phyloP scores from a whole-genome alignment of 2,329 filamentous ascomycete species.

The Colletotrichum sansevieriae region DNA sequence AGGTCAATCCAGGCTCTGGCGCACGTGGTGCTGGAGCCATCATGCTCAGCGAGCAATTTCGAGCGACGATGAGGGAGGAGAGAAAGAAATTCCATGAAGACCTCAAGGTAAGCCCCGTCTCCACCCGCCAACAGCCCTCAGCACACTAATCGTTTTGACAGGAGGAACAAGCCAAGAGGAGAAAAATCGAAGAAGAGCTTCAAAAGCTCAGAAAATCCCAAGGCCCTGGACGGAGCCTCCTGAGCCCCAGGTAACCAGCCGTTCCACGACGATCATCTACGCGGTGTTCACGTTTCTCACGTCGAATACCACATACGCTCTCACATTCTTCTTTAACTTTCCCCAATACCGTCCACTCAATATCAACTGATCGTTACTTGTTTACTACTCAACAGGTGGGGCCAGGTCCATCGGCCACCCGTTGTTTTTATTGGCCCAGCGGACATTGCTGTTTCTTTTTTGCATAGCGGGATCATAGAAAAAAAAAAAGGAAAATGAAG shows the following conservation, averaged over 20 bases:
- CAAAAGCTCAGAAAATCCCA: slow-evolving; percentile 57
- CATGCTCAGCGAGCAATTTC: slow-evolving; percentile 69
- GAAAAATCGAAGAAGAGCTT: slow-evolving; percentile 66
- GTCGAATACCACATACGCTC: slow-evolving; percentile 2
- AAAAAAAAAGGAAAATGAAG: neutral
- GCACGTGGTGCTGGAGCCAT: slow-evolving; percentile 59
- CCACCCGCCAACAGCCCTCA: neutral
- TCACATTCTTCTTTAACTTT: slow-evolving; percentile 2
- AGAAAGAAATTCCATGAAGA: slow-evolving; percentile 70
- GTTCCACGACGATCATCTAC: neutral
- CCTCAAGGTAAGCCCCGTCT: slow-evolving; percentile 56
- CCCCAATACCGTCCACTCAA: neutral
- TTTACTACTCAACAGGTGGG: slow-evolving; percentile 2
- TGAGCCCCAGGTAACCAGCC: slow-evolving; percentile 53
- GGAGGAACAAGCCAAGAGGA: slow-evolving; percentile 63
- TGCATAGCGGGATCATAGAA: slow-evolving; percentile 35
- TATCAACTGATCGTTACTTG: neutral
- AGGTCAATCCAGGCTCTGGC: slow-evolving; percentile 51
- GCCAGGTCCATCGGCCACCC: neutral
- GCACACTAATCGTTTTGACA: slow-evolving; percentile 51
- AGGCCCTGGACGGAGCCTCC: slow-evolving; percentile 58
- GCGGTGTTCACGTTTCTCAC: neutral
- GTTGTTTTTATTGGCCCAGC: neutral
- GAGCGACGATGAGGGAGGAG: slow-evolving; percentile 68
- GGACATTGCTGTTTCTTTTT: slow-evolving; percentile 19